Evolutionary conservation across 176 grass and related monocot species (phyloP), one percentile per base, ranked within the genome.

Genomic region (Eleusine coracana): DNA sequence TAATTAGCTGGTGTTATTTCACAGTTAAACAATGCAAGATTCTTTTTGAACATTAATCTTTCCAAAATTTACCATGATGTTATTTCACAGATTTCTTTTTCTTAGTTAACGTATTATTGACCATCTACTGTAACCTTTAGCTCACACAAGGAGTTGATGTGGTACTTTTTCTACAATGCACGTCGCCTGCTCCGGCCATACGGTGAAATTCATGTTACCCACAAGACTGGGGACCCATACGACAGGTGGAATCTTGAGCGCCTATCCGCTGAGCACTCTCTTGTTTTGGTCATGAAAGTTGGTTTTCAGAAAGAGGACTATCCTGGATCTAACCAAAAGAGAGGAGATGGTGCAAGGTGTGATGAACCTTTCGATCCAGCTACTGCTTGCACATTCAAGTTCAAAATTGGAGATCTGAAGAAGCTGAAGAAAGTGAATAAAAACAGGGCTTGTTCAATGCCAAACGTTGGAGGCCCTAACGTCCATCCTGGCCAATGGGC

Each of bases 191-290:
- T 94, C 58, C 66, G 61, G 71, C 27, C 52, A 31, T 13, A 72
- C 7, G 89, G 92, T 27, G 86, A 89, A 89, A 72, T 89, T 61
- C 92, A 94, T 6, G 28, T 94, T 5, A 87, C 80, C 54, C 84
- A 91, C 71, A 94, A 91, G 76, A 82, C 2, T 10, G 75, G 76
- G 29, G 3, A 10, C 3, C 81, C 80, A 0, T 91, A 86, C 0
- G 50, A 59, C 1, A 66, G 63, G 28, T 94, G 92, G 92, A 17
- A 89, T 61, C 74, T 91, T 3, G 36, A 78, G 59, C 66, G 85
- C 45, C 81, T 94, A 6, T 87, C 89, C 16, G 64, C 39, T 6
- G 60, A 50, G 48, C 25, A 9, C 58, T 89, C 76, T 82, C 80
- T 94, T 73, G 3, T 77, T 70, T 21, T 87, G 78, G 18, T 81